phyloP scores from a whole-genome alignment of 768 basidiomycete species.

The Termitomyces sp. region DNA sequence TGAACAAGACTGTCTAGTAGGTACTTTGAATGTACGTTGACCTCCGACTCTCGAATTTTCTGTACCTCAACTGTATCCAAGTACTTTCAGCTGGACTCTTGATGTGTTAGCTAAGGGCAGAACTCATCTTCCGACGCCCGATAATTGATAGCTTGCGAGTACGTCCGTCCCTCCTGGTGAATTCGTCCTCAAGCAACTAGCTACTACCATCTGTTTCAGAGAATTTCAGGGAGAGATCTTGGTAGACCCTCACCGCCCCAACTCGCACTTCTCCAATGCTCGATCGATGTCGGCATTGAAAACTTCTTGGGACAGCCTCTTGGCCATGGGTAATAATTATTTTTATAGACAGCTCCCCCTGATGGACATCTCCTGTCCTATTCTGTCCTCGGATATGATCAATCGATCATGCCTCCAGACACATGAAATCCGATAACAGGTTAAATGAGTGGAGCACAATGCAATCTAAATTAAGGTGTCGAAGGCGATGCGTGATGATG shows the following conservation, averaged over 20 bases:
- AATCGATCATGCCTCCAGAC: not conserved
- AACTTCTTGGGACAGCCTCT: not conserved
- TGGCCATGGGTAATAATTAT: conserved; percentile 7
- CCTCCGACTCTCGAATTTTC: not conserved
- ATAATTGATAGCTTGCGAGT: not conserved
- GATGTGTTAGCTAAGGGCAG: not conserved
- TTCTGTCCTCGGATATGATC: no score
- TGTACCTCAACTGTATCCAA: not conserved
- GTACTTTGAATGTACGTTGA: not conserved
- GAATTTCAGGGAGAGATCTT: conserved; percentile 31
- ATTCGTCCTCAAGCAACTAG: not conserved
- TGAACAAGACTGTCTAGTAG: not conserved
- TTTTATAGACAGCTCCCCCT: not conserved
- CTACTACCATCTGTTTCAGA: conserved; percentile 37
- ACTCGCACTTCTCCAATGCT: not conserved
- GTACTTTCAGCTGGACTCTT: not conserved
- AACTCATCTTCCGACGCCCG: not conserved
- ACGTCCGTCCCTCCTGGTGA: not conserved
- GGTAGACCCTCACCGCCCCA: not conserved
- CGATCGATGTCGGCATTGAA: not conserved
- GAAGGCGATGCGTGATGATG: not conserved
- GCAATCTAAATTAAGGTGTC: not conserved
- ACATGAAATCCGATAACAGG: not conserved
- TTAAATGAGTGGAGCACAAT: not conserved
- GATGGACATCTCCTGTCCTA: conserved; percentile 5